Conservation (phyloP, 495 filamentous ascomycete genomes). For the Cladorrhinum samala region DNA sequence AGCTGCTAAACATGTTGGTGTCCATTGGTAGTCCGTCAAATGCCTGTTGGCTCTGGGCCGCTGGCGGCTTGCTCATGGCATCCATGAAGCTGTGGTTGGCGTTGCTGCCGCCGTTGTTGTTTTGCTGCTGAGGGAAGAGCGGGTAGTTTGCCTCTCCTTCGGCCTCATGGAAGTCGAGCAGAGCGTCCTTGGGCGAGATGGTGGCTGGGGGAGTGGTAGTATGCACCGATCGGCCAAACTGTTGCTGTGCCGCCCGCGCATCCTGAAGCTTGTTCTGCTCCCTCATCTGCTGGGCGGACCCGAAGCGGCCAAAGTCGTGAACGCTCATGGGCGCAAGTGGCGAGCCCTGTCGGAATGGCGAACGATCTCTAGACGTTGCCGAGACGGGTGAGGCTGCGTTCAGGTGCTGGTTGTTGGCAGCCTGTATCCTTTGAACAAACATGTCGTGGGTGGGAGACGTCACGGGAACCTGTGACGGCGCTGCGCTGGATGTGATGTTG, state of each 20-base stretch:
- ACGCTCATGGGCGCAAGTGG: slow-evolving; percentile 50
- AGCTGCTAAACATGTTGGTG: slow-evolving; percentile 35
- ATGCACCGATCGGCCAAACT: slow-evolving; percentile 39
- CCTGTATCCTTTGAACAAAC: slow-evolving; percentile 69
- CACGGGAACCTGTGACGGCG: slow-evolving; percentile 40
- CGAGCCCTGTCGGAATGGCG: slow-evolving; percentile 77
- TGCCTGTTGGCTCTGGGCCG: slow-evolving; percentile 26
- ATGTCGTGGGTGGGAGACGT: slow-evolving; percentile 54
- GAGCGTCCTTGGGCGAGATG: slow-evolving; percentile 91
- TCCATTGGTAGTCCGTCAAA: slow-evolving; percentile 42
- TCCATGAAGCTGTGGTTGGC: slow-evolving; percentile 25
- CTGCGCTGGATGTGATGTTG: slow-evolving; percentile 47
- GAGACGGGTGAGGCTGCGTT: slow-evolving; percentile 46
- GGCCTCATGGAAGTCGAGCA: slow-evolving; percentile 74
- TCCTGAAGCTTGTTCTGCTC: slow-evolving; percentile 58
- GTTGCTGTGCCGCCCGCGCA: slow-evolving; percentile 46
- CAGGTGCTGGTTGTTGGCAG: slow-evolving; percentile 66
- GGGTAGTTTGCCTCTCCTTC: slow-evolving; percentile 63
- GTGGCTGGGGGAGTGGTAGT: slow-evolving; percentile 72
- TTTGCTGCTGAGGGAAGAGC: slow-evolving; percentile 54
- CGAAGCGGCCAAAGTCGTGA: slow-evolving; percentile 46
- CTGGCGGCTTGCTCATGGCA: slow-evolving; percentile 22
- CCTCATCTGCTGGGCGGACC: slow-evolving; percentile 52
- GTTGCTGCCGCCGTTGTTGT: slow-evolving; percentile 17
- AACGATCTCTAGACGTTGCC: slow-evolving; percentile 58